Percentiles rank a stretch among this genome's conserved stretches.
phyloP scores from a whole-genome alignment of 345 rosid genomes.

The Syzygium aqueum region DNA sequence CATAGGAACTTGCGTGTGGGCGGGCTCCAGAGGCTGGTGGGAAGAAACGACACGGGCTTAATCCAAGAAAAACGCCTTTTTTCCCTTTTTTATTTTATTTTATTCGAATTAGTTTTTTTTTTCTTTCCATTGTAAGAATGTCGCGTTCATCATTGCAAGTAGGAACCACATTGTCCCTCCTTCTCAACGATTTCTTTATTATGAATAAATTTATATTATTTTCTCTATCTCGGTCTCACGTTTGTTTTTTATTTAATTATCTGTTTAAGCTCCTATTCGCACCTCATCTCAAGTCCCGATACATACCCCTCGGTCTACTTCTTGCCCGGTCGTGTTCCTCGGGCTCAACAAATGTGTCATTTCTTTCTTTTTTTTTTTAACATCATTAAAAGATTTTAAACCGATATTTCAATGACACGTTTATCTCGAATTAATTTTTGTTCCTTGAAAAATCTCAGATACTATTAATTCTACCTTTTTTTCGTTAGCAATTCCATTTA shows the following conservation, averaged over 20 bases:
- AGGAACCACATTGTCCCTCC: not conserved
- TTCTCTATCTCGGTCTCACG: not conserved
- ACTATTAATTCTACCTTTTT: not conserved
- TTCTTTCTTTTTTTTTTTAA: not conserved
- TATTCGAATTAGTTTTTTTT: not conserved
- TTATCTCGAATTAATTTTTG: accelerated
- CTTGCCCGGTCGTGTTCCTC: not conserved
- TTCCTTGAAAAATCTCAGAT: accelerated
- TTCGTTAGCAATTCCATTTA: too few relatives aligned
- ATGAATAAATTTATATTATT: not conserved
- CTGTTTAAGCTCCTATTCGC: not conserved
- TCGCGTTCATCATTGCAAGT: not conserved
- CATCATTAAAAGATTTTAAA: not conserved
- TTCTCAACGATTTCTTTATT: not conserved
- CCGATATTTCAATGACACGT: accelerated
- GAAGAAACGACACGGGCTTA: not conserved
- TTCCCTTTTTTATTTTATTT: not conserved
- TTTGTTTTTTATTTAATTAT: not conserved
- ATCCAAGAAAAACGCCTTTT: not conserved
- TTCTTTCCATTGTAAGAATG: not conserved
- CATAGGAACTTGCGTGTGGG: not conserved
- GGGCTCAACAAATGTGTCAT: not conserved
- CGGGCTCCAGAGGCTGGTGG: not conserved
- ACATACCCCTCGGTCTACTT: not conserved
- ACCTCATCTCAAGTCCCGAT: not conserved